These are phyloP conservation scores for Alternaria consortialis DNA, from an alignment of 2,329 filamentous ascomycete species.

Conservation along the genomic window DNA sequence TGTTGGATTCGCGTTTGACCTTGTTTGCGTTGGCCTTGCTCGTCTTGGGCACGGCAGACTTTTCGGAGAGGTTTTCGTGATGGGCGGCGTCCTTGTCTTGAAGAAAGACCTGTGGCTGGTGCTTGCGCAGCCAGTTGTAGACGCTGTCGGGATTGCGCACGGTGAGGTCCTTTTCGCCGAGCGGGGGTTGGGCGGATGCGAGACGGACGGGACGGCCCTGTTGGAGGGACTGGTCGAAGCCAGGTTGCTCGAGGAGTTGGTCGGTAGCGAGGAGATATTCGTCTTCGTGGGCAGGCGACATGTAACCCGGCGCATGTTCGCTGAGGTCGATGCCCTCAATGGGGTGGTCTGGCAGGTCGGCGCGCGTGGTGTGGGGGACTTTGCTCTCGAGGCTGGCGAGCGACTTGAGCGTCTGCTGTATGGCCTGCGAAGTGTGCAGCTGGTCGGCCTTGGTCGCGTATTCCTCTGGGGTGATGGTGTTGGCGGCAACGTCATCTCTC, in stretches of 20 bases:
- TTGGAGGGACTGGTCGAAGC: constrained; percentile 61
- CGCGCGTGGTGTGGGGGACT: constrained; percentile 51
- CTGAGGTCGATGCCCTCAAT: constrained; percentile 59
- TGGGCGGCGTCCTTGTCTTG: constrained; percentile 68
- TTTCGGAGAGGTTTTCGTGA: constrained; percentile 51
- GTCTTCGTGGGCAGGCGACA: constrained; percentile 75
- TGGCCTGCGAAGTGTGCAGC: constrained; percentile 38
- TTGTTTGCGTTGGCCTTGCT: constrained; percentile 39
- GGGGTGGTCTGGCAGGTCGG: constrained; percentile 42
- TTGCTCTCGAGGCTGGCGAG: constrained; percentile 54
- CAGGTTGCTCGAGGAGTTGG: constrained; percentile 57
- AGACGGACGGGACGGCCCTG: constrained; percentile 52
- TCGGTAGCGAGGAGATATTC: constrained; percentile 76
- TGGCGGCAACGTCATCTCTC: constrained; percentile 43
- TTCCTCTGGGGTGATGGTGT: constrained; percentile 41
- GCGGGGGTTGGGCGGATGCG: constrained; percentile 52
- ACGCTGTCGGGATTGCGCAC: constrained; percentile 87
- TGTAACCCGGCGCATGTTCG: constrained; percentile 69
- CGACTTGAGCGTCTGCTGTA: constrained; percentile 35
- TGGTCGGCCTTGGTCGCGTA: constrained; percentile 39
- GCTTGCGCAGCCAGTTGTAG: constrained; percentile 91
- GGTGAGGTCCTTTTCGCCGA: constrained; percentile 61
- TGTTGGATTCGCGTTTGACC: constrained; percentile 45
- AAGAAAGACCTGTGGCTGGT: constrained; percentile 84
- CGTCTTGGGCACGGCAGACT: constrained; percentile 38